phyloP scores from a whole-genome alignment of 768 basidiomycete species.

The Pleurotus pulmonarius region DNA sequence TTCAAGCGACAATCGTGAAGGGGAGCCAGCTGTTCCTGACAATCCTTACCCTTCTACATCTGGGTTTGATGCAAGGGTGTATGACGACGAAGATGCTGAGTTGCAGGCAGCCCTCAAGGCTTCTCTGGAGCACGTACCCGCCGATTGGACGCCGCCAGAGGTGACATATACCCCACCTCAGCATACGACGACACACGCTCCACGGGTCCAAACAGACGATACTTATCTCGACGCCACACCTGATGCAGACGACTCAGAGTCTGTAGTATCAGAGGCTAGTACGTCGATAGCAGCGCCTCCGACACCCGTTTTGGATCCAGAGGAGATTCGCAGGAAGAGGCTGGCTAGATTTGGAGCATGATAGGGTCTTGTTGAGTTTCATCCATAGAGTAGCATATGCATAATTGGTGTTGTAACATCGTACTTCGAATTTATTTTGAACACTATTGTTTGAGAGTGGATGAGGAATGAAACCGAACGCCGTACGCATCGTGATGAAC shows the following conservation, averaged over 20 bases:
- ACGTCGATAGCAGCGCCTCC: slow-evolving; percentile 17
- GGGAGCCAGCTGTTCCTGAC: slow-evolving; percentile 20
- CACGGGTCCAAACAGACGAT: not conserved
- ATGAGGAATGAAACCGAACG: no score
- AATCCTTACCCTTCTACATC: not conserved
- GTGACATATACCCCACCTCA: slow-evolving; percentile 9
- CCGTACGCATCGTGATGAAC: no score
- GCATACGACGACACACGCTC: not conserved
- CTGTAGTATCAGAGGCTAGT: slow-evolving; percentile 33
- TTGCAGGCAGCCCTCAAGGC: slow-evolving; percentile 86
- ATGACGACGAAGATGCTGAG: slow-evolving; percentile 86
- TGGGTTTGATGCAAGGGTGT: slow-evolving; percentile 37
- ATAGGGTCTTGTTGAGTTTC: slow-evolving; percentile 5
- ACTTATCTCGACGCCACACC: slow-evolving; percentile 3
- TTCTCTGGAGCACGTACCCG: slow-evolving; percentile 65
- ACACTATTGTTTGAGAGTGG: no score
- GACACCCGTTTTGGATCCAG: slow-evolving; percentile 44
- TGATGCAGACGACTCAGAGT: slow-evolving; percentile 29
- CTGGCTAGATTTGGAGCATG: slow-evolving; percentile 61
- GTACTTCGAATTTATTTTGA: no score
- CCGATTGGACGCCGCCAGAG: slow-evolving; percentile 41
- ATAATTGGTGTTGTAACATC: no score
- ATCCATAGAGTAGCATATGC: not conserved
- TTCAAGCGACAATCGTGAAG: slow-evolving; percentile 11
- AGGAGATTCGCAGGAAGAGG: slow-evolving; percentile 64